phyloP scores from a whole-genome alignment of 2,329 filamentous ascomycete species.

The Phialophora verrucosa region DNA sequence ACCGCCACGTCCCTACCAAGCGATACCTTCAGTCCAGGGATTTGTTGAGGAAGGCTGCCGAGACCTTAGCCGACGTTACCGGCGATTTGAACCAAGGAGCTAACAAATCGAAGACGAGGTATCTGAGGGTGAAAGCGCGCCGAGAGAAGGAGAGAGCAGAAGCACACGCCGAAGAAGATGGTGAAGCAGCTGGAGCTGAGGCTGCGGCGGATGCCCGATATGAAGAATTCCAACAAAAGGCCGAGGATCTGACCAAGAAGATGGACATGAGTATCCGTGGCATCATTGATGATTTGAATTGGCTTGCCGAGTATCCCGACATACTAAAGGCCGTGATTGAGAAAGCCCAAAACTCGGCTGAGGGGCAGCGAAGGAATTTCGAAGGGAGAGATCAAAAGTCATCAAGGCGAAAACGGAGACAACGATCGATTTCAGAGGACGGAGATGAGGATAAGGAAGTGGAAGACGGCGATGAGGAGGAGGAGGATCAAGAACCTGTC shows the following conservation, averaged over 20 bases:
- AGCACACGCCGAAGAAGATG: constrained; percentile 6
- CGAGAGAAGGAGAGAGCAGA: constrained; percentile 11
- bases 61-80: constrained; percentile 27
- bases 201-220: constrained; percentile 21
- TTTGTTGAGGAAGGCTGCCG: constrained; percentile 21
- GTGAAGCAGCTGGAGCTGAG: not conserved
- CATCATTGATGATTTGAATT: constrained; percentile 62
- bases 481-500: constrained; percentile 45
- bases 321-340: constrained; percentile 52
- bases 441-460: constrained; percentile 22
- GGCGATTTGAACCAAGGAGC: constrained; percentile 27
- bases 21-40: constrained; percentile 23
- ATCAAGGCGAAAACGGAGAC: constrained; percentile 39
- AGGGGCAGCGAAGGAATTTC: constrained; percentile 42
- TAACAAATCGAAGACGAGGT: constrained; percentile 18
- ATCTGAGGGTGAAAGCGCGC: constrained; percentile 13
- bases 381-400: constrained; percentile 44
- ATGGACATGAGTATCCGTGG: constrained; percentile 65
- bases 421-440: constrained; percentile 25
- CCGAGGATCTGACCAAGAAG: constrained; percentile 58
- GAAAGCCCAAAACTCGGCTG: constrained; percentile 43
- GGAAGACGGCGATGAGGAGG: constrained; percentile 48
- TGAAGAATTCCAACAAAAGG: constrained; percentile 49
- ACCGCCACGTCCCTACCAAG: constrained; percentile 1
- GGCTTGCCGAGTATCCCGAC: constrained; percentile 52